phyloP scores from a whole-genome alignment of 257 asterid species.

The Sherardia arvensis region DNA sequence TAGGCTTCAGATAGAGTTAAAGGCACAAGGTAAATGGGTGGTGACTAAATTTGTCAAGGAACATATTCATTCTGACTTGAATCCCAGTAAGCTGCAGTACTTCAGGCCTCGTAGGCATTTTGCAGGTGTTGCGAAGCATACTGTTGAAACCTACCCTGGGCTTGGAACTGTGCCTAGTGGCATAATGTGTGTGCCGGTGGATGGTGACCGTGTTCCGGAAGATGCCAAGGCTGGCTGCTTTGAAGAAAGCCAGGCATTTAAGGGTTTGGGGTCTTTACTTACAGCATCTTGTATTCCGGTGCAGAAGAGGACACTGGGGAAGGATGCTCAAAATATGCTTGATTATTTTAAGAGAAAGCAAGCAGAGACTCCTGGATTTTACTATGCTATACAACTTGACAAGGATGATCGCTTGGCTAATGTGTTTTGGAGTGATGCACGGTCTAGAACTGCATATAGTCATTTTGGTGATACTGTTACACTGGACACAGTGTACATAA shows the following conservation, averaged over 20 bases:
- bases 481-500: slow-evolving; percentile 57
- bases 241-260: slow-evolving; percentile 28
- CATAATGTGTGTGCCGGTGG: slow-evolving; percentile 60
- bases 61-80: slow-evolving; percentile 43
- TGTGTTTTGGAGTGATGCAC: slow-evolving; percentile 89
- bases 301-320: slow-evolving; percentile 53
- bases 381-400: slow-evolving; percentile 85
- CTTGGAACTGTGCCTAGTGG: slow-evolving; percentile 61
- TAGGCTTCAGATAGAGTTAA: slow-evolving; percentile 54
- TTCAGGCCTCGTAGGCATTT: slow-evolving; percentile 49
- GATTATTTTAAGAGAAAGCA: slow-evolving; percentile 90
- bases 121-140: slow-evolving; percentile 40
- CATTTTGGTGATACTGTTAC: slow-evolving; percentile 85
- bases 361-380: slow-evolving; percentile 90
- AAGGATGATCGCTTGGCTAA: slow-evolving; percentile 82
- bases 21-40: slow-evolving; percentile 48
- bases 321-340: slow-evolving; percentile 80
- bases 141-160: slow-evolving; percentile 33
- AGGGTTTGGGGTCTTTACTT: slow-evolving; percentile 22
- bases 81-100: slow-evolving; percentile 39
- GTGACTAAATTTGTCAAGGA: slow-evolving; percentile 63
- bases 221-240: slow-evolving; percentile 35
- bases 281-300: slow-evolving; percentile 28
- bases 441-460: slow-evolving; percentile 76
- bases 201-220: slow-evolving; percentile 36